Percentiles rank a stretch among this genome's conserved stretches.
Evolutionary conservation across 1,139 yeast species (phyloP).

Genomic region (Scheffersomyces parashehatae): DNA sequence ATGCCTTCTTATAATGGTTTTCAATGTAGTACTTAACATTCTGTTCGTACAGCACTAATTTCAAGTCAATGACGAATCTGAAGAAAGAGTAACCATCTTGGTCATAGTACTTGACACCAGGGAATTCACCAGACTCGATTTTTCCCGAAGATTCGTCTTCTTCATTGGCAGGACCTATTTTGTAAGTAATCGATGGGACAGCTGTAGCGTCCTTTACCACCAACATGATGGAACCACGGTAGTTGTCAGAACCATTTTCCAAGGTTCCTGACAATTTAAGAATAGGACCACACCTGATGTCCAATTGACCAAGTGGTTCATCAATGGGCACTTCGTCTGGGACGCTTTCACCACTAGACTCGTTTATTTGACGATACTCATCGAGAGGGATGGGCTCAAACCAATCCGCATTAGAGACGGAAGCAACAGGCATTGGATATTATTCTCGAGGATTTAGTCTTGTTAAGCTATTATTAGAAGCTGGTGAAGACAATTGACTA

Average conservation of each 20-base stretch:
- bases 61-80: constrained; percentile 59
- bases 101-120: constrained; percentile 40
- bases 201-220: constrained; percentile 49
- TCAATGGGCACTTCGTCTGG: constrained; percentile 30
- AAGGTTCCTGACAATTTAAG: constrained; percentile 65
- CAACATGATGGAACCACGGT: constrained; percentile 66
- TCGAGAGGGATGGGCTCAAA: constrained; percentile 31
- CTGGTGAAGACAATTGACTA: constrained; percentile 1
- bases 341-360: constrained; percentile 21
- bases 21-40: constrained; percentile 62
- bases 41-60: constrained; percentile 51
- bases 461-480: constrained; percentile 9
- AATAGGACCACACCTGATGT: constrained; percentile 75
- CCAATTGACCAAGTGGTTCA: constrained; percentile 27
- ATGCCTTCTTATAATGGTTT: constrained; percentile 34
- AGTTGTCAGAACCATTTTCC: constrained; percentile 45
- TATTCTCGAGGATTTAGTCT: neutral
- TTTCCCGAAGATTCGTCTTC: constrained; percentile 2
- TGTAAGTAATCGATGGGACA: constrained; percentile 38
- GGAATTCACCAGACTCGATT: constrained; percentile 43
- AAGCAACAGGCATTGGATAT: neutral
- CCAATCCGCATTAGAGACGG: constrained; percentile 16
- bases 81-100: constrained; percentile 59
- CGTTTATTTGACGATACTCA: constrained; percentile 28
- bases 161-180: constrained; percentile 36